Percentiles rank a stretch among this genome's conserved stretches.
Evolutionary conservation across 2,329 filamentous ascomycete genomes (phyloP).

Genomic region (Paraphaeosphaeria minitans): DNA sequence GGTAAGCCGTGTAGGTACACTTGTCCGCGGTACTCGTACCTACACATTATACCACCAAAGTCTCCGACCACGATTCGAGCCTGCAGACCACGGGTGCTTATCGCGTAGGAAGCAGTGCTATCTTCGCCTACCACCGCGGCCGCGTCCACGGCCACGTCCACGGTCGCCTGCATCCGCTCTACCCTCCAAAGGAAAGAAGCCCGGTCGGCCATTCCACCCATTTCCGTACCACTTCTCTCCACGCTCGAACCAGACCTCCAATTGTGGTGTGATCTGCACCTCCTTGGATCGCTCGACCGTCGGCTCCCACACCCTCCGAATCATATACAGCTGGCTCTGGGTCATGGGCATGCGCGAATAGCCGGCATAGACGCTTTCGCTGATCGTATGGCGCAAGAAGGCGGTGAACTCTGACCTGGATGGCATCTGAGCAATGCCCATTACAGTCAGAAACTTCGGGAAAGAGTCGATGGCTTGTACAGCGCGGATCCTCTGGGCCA

Average conservation of each 20-base stretch:
- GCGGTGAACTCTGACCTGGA: conserved; percentile 26
- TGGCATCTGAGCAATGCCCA: conserved; percentile 47
- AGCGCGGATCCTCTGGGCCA: conserved; percentile 51
- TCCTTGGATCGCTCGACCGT: conserved; percentile 22
- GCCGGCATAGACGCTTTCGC: conserved; percentile 27
- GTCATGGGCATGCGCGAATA: conserved; percentile 32
- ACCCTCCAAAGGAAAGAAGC: conserved; percentile 23
- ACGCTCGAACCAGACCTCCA: conserved; percentile 22
- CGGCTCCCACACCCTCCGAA: conserved; percentile 26
- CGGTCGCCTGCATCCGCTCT: background rate
- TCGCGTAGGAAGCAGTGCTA: background rate
- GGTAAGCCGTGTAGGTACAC: no score
- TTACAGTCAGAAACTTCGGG: conserved; percentile 49
- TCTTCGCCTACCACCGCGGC: background rate
- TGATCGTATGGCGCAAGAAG: conserved; percentile 30
- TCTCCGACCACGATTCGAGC: background rate
- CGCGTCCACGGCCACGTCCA: background rate
- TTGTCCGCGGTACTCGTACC: background rate
- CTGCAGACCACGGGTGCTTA: background rate
- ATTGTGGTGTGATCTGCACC: conserved; percentile 15
- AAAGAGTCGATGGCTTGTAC: conserved; percentile 46
- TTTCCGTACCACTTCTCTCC: conserved; percentile 22
- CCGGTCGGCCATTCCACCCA: conserved; percentile 20
- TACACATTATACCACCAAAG: background rate
- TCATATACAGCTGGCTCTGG: conserved; percentile 32